Conservation (phyloP, 768 basidiomycete species). For the Solioccasus polychromus region DNA sequence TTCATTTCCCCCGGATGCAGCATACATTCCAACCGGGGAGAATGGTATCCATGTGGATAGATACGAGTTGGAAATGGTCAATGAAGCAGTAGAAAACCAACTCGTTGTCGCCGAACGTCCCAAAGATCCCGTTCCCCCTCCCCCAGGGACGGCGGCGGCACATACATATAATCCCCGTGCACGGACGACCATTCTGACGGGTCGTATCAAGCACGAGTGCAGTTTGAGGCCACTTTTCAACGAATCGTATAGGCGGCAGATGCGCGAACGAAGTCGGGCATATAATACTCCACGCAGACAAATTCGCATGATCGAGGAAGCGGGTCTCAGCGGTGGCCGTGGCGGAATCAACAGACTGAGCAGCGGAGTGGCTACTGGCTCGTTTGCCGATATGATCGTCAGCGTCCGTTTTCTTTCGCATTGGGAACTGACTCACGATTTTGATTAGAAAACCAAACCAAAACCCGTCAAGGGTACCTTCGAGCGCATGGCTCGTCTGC, state of each 20-base stretch:
- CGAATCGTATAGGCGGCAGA: constrained; percentile 65
- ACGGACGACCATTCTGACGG: constrained; percentile 75
- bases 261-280: constrained; percentile 61
- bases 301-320: constrained; percentile 74
- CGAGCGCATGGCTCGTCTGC: constrained; percentile 91
- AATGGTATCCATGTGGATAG: constrained; percentile 46
- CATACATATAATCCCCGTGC: constrained; percentile 54
- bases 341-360: constrained; percentile 77
- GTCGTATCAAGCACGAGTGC: constrained; percentile 79
- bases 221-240: constrained; percentile 68
- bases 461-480: constrained; percentile 68
- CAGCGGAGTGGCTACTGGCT: constrained; percentile 61
- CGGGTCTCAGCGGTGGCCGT: constrained; percentile 61
- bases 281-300: constrained; percentile 66
- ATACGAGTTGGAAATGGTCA: constrained; percentile 88
- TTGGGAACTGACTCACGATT: constrained; percentile 5
- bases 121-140: constrained; percentile 52
- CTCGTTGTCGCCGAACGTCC: constrained; percentile 81
- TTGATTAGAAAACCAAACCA: constrained; percentile 54
- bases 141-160: constrained; percentile 33
- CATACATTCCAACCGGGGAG: constrained; percentile 29
- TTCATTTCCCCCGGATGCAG: constrained; percentile 28
- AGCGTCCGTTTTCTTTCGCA: constrained; percentile 28
- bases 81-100: constrained; percentile 81
- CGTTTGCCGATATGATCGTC: constrained; percentile 68